Evolutionary conservation across 805 yeast genomes (phyloP), one percentile per base, ranked within the genome.

Genomic region (Priceomyces haplophilus): DNA sequence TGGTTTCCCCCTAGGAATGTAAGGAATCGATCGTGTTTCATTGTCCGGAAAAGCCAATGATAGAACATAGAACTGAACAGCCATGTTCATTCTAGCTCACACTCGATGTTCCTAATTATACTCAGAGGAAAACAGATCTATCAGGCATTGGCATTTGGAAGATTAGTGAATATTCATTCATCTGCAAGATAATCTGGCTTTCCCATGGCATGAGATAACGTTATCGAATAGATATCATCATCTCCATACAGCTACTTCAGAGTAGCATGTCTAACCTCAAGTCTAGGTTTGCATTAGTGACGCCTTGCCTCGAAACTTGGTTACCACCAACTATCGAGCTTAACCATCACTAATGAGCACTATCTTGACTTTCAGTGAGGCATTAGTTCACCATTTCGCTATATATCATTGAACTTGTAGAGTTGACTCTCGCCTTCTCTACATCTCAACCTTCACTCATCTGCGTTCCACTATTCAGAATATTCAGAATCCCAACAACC

Each of bases 81-180:
- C 71, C 67, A 64, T 37, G 60, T 57, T 62, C 69, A 64, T 65
- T 65, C 71, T 43, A 52, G 34, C 48, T 54, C 64, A 52, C 65
- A 60, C 54, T 44, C 40, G 27, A 37, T 41, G 44, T 37, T 38
- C 45, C 34, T 44, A 46, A 45, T 42, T 43, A 42, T 48, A 54
- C 69, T 55, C 71, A 65, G 69, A 64, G 67, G 71, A 65, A 64
- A 64, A 59, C 71, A 65, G 71, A 65, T 61, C 46, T 59, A 63
- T 64, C 71, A 64, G 66, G 69, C 71, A 65, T 65, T 50, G 67
- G 71, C 71, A 60, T 51, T 19, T 50, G 61, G 55, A 57, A 58
- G 45, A 55, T 50, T 47, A 24, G 43, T 48, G 55, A 49, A 55
- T 53, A 45, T 51, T 40, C 41, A 45, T 49, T 53, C 48, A 45